Base-by-base conservation (phyloP, 2,329 filamentous ascomycete genomes). In the Uncinocarpus reesii region DNA sequence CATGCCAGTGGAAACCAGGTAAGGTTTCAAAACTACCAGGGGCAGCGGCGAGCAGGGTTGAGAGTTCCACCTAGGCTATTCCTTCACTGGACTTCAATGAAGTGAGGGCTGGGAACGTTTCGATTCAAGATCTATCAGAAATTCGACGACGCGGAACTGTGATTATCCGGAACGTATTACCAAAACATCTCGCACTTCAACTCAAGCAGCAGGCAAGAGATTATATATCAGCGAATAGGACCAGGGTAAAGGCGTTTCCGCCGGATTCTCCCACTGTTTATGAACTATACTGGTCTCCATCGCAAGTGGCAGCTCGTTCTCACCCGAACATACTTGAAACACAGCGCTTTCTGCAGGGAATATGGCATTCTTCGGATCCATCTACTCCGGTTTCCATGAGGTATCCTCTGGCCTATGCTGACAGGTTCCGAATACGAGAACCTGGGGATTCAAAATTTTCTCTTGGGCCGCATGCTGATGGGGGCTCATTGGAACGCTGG, bases 401-500 rank as follows among this genome's bases (percentile, higher is more conserved):
- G 0, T 74, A 80, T 35, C 80, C 82, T 0, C 65, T 86, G 2
- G 66, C 75, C 2, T 88, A 89, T 58, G 83, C 81, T 1, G 84
- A 89, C 58, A 75, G 83, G 1, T 70, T 86, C 10, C 80, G 83
- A 2, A 86, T 88, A 57, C 74, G 84, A 2, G 76, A 79, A 51
- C 84, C 84, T 0, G 84, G 84, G 3, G 84, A 88, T 60, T 69
- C 74, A 1, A 74, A 74, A 2, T 88, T 88, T 56, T 79, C 83
- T 0, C 73, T 87, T 0, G 84, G 84, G 0, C 82, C 84, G 0
- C 84, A 88, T 60, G 71, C 83, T 1, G 84, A 88, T 56, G 83
- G 83, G 10, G 84, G 84, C 18, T 83, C 80, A 45, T 76, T 86
- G 1, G 84, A 88, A 65, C 74, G 84, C 2, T 88, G 84, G 84